Base-by-base conservation (phyloP, 768 basidiomycete species). In the Psilocybe cubensis region DNA sequence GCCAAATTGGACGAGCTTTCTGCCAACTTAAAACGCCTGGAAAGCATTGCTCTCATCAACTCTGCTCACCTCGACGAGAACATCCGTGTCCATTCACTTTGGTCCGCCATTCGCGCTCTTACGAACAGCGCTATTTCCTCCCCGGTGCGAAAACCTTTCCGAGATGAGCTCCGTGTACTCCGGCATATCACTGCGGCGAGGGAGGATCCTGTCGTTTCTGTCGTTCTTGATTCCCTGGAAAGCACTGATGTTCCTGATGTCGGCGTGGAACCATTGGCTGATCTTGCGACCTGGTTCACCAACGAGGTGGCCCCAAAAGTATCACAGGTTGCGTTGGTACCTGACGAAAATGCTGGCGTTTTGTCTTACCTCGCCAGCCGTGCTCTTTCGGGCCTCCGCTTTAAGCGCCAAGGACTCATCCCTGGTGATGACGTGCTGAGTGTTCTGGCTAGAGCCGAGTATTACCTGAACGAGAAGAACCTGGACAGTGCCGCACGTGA, bases 1-100 rank as follows among this genome's bases (percentile, higher is more conserved):
- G 91, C 94, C 43, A 97, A 95, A 73, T 86, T 99, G 29, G 94
- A 96, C 67, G 92, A 96, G 70, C 88, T 99, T 45, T 89, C 94
- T 9, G 85, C 91, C 4, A 89, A 90, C 45, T 76, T 98, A 63
- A 96, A 97, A 72, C 88, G 92, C 60, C 85, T 99, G 27, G 94
- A 97, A 72, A 86, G 91, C 57, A 80, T 97, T 57, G 89, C 95
- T 0, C 82, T 96, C 27, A 95, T 96, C 74, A 98, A 98, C 74
- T 91, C 91, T 3, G 76, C 80, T 17, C 91, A 92, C 63, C 87
- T 98, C 52, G 94, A 96, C 68, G 95, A 97, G 73, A 98, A 96
- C 72, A 85, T 96, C 57, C 89, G 92, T 55, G 75, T 94, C 3
- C 94, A 98, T 70, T 85, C 91, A 10, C 83, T 99, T 64, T 98